Base-by-base conservation (phyloP, 495 filamentous ascomycete genomes). In the Aspergillus incahuasiensis region DNA sequence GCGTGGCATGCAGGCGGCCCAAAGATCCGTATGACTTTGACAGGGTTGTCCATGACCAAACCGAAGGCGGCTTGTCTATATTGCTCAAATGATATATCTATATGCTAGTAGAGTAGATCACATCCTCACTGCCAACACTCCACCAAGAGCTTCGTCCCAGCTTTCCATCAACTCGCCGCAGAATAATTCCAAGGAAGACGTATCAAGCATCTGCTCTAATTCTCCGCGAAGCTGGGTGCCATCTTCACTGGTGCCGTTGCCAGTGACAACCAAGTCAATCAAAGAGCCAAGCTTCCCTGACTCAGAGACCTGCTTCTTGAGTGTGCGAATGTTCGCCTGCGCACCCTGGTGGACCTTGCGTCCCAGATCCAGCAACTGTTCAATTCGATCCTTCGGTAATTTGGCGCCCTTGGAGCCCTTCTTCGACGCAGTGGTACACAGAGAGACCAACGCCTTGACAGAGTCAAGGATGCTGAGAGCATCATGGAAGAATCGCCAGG, bases 131-230 rank as follows among this genome's bases (percentile, higher is more conserved):
- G 44, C 43, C 59, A 77, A 42, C 35, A 76, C 55, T 11, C 72
- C 74, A 16, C 69, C 66, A 21, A 79, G 65, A 13, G 62, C 73
- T 41, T 75, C 72, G 39, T 75, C 72, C 75, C 75, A 79, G 57
- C 75, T 77, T 46, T 79, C 74, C 67, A 72, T 74, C 61, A 79
- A 55, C 40, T 70, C 62, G 19, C 69, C 73, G 50, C 68, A 74
- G 59, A 75, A 74, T 35, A 77, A 15, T 53, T 79, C 75, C 45
- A 77, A 48, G 5, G 62, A 63, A 19, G 72, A 64, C 40, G 58
- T 59, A 30, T 75, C 70, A 34, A 76, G 32, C 18, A 64, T 65
- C n/a, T 67, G 57, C 18, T 72, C 65, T 7, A 77, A 32, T 18
- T 65, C 64, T 8, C 60, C 52, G 12, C 64, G 66, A 39, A 74